Conservation (phyloP, 1,284 basidiomycete genomes). For the Sanguinoderma infundibulare region DNA sequence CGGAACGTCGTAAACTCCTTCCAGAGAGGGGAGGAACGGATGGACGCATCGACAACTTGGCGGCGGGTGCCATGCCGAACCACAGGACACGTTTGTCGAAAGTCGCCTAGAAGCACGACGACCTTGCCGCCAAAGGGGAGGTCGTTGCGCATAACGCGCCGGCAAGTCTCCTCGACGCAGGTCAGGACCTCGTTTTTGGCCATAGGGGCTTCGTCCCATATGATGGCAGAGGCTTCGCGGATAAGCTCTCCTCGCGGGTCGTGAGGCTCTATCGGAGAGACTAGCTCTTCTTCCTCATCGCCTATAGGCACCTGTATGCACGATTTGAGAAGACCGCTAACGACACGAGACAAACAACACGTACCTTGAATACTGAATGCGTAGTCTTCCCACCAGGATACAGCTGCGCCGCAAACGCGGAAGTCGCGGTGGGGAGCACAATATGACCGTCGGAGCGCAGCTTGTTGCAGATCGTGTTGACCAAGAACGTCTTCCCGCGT, state of each 20-base stretch:
- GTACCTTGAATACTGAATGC: conserved; percentile 41
- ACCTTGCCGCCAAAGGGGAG: conserved; percentile 43
- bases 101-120: conserved; percentile 42
- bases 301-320: conserved; percentile 38
- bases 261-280: conserved; percentile 33
- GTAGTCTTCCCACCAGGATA: conserved; percentile 45
- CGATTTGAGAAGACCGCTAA: not conserved
- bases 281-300: conserved; percentile 36
- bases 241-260: conserved; percentile 39
- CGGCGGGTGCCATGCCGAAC: conserved; percentile 33
- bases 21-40: conserved; percentile 42
- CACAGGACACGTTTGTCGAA: conserved; percentile 44
- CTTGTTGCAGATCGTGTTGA: conserved; percentile 39
- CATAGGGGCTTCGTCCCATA: conserved; percentile 48
- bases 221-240: conserved; percentile 32
- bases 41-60: conserved; percentile 40
- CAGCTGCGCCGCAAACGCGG: conserved; percentile 43
- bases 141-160: conserved; percentile 32
- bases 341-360: not conserved
- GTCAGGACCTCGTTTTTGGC: conserved; percentile 39
- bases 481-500: conserved; percentile 43
- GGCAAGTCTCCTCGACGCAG: conserved; percentile 41
- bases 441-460: conserved; percentile 34
- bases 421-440: conserved; percentile 41
- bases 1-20: conserved; percentile 30